Base-by-base conservation (phyloP, 1,139 yeast species). In the Hansenula lynferdii region DNA sequence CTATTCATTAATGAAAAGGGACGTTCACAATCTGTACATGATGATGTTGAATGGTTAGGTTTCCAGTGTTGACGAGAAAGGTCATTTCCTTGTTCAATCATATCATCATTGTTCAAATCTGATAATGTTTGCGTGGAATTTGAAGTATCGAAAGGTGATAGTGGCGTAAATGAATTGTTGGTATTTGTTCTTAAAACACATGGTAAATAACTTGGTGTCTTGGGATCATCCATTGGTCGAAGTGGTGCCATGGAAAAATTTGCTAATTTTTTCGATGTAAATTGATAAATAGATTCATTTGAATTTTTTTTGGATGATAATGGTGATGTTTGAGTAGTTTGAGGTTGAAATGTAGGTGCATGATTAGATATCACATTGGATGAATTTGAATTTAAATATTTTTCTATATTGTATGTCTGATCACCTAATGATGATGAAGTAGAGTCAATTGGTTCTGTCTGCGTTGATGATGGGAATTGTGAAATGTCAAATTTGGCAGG, bases 1-100 rank as follows among this genome's bases (percentile, higher is more conserved):
- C 97, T 74, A 50, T 87, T 94, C 60, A 86, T 75, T 50, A 84
- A 74, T 37, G 84, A 75, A 58, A 85, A 76, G 39, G 74, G 56
- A 57, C 71, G 70, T 40, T 68, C 62, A 60, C 97, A 89, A 21
- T 77, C 75, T 23, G 71, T 68, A 56, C 97, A 89, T 36, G 70
- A 66, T 36, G 69, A 60, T 10, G 83, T 76, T n/a, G 72, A 58
- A 37, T 72, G 75, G 57, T 89, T 95, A 27, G 87, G 80, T 35
- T 78, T 67, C 97, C 97, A 89, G 59, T 89, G 96, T 26, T 61
- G 64, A 38, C 75, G 66, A 0, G 82, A 37, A 6, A 49, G 32
- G 3, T 31, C 29, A 4, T 28, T 28, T 25, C 25, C 22, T 28
- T 27, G 28, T 22, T 27, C 19, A 9, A n/a, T 17, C 3, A 16